Evolutionary conservation across 495 filamentous ascomycete species (phyloP), one percentile per base, ranked within the genome.

Genomic region (Aspergillus conjunctus): DNA sequence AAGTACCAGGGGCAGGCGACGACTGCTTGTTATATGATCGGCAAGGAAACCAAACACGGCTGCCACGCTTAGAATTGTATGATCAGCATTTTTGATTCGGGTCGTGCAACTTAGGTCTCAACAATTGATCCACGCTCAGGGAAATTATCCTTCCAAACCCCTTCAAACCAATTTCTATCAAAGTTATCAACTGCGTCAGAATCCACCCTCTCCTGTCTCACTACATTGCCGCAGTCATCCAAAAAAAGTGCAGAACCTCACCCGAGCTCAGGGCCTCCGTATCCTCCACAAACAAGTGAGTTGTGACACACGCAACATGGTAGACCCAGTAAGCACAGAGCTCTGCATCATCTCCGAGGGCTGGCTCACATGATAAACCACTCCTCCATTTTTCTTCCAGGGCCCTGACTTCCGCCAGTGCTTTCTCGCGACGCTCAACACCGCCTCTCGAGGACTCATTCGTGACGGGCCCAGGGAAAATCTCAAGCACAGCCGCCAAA

Each of bases 161-260:
- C 41, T 18, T 18, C 41, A 45, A 45, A 45, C 8, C 41, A 45
- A 14, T 17, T 14, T 7, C 41, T 17, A 17, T 45, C 41, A 45
- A 45, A 15, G 41, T 45, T 45, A 45, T 8, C 41, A 5, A 45
- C 41, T 9, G 11, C 41, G n/a, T 9, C 10, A 18, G 41, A 14
- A 14, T 45, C 15, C 10, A 45, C 41, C 41, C 7, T 14, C 11
- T 15, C 10, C 41, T 45, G 41, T 18, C 41, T 14, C 11, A 45
- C 41, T 18, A 45, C 41, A 45, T 45, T 45, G 6, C 41, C 41
- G 17, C 41, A 45, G 41, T 45, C 41, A 45, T 45, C 41, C 41
- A 17, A 18, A 18, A 45, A 45, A 45, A 45, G 10, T 45, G 41
- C 41, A 45, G 17, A 15, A 18, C 41, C 41, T 45, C 41, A 7